A percentile compares a stretch with the other conserved stretches of the same genome.
Evolutionary conservation across 257 asterid genomes (phyloP).

Genomic region (Craterostigma plantagineum): DNA sequence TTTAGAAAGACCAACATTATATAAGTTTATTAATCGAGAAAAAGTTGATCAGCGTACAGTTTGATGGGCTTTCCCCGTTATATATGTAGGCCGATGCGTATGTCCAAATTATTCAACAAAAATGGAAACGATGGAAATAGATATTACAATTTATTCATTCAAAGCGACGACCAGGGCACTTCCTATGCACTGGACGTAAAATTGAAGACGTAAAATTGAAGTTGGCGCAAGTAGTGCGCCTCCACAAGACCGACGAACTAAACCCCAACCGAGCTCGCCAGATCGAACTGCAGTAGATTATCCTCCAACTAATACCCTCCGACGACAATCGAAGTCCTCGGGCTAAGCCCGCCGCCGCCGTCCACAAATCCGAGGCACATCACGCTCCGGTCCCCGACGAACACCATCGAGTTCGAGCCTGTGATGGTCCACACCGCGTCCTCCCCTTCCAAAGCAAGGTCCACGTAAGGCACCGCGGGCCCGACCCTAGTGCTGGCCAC

Average conservation of each 20-base stretch:
- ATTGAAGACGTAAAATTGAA: too few species aligned
- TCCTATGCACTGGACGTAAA: constrained; percentile 9
- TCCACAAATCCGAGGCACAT: constrained; percentile 16
- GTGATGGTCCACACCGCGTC: constrained; percentile 11
- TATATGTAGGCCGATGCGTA: too few species aligned
- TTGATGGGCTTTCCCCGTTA: too few species aligned
- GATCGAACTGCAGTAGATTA: background rate
- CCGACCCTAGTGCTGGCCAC: constrained; percentile 8
- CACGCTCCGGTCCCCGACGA: constrained; percentile 11
- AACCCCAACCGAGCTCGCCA: constrained; percentile 20
- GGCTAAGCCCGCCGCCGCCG: constrained; percentile 10
- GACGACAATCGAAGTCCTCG: constrained; percentile 16
- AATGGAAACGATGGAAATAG: too few species aligned
- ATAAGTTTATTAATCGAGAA: too few species aligned
- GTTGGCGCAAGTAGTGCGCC: constrained; percentile 16
- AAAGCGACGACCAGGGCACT: too few species aligned
- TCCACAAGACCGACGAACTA: constrained; percentile 2
- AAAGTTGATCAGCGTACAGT: too few species aligned
- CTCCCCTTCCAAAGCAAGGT: constrained; percentile 14
- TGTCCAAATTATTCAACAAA: too few species aligned
- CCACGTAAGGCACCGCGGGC: constrained; percentile 9
- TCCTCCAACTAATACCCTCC: constrained; percentile 19
- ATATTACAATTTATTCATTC: too few species aligned
- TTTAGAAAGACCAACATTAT: too few species aligned
- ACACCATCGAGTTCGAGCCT: constrained; percentile 16